Percentiles rank a stretch among this genome's conserved stretches.
Evolutionary conservation across 768 basidiomycete species (phyloP).

Genomic region (Phanerochaete carnosa): DNA sequence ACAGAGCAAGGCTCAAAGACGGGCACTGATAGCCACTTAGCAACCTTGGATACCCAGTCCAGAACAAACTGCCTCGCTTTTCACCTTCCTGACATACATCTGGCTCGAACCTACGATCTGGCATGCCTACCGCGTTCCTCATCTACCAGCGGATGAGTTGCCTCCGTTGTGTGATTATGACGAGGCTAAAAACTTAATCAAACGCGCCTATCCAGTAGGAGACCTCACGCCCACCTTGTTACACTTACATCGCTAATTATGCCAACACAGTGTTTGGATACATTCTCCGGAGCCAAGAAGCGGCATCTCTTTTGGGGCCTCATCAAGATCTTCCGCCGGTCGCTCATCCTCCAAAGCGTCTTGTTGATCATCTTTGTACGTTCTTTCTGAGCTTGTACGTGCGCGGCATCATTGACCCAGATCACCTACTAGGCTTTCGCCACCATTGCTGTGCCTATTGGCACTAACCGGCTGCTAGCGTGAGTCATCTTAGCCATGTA

Average conservation of each 20-base stretch:
- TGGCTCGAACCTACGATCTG: slow-evolving; percentile 36
- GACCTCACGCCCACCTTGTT: neutral
- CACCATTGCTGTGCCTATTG: slow-evolving; percentile 18
- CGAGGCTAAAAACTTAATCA: slow-evolving; percentile 21
- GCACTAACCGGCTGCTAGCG: slow-evolving; percentile 38
- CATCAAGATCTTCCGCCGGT: slow-evolving; percentile 22
- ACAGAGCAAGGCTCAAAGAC: neutral
- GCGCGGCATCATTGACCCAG: neutral
- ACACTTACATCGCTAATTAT: neutral
- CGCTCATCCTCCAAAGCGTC: neutral
- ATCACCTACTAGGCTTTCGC: slow-evolving; percentile 10
- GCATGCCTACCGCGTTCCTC: slow-evolving; percentile 26
- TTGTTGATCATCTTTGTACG: slow-evolving; percentile 14
- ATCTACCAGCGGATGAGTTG: slow-evolving; percentile 29
- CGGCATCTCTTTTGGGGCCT: slow-evolving; percentile 35
- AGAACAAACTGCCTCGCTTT: slow-evolving; percentile 42
- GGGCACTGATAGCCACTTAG: slow-evolving; percentile 3
- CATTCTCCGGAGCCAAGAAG: slow-evolving; percentile 29
- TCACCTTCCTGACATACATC: slow-evolving; percentile 36
- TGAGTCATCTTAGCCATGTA: slow-evolving; percentile 13
- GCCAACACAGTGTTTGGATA: slow-evolving; percentile 32
- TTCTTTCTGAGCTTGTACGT: neutral
- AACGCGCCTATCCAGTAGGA: slow-evolving; percentile 26
- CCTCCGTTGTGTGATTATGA: slow-evolving; percentile 35
- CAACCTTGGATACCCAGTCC: slow-evolving; percentile 28